These are phyloP conservation scores for Aegle marmelos DNA, from an alignment of 345 rosid genomes.

Conservation along the genomic window DNA sequence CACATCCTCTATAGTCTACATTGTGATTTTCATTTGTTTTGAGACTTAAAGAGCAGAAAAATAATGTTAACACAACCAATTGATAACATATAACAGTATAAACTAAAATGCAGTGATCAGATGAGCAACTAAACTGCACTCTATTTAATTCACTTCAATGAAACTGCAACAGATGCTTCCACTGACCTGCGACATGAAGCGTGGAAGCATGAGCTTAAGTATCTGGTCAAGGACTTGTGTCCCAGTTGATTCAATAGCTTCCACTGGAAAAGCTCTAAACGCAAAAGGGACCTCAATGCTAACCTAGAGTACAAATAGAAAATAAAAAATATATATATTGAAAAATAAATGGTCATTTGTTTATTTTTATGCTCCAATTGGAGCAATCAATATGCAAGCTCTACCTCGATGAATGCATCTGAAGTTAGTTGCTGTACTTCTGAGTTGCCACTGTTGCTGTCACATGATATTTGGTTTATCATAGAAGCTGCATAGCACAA, in stretches of 20 bases:
- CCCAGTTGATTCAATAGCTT: conserved; percentile 78
- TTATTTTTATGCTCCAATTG: not conserved
- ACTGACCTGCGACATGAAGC: conserved; percentile 88
- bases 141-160: conserved; percentile 9
- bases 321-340: not conserved
- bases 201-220: conserved; percentile 82
- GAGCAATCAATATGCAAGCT: conserved; percentile 3
- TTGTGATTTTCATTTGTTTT: not conserved
- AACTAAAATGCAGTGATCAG: not conserved
- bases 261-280: conserved; percentile 64
- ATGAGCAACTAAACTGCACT: not conserved
- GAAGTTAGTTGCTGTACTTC: conserved; percentile 64
- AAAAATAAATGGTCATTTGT: conserved; percentile 3
- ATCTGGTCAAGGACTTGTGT: conserved; percentile 77
- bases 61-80: not conserved
- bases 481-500: conserved; percentile 80
- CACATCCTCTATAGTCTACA: not conserved
- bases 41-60: not conserved
- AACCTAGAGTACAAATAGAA: conserved; percentile 39
- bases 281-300: conserved; percentile 80
- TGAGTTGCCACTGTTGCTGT: conserved; percentile 33
- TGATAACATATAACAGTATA: not conserved
- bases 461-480: conserved; percentile 81
- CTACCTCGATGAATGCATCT: conserved; percentile 86
- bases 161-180: conserved; percentile 1